phyloP scores from a whole-genome alignment of 2,329 filamentous ascomycete genomes.

The Monosporascus sp. region DNA sequence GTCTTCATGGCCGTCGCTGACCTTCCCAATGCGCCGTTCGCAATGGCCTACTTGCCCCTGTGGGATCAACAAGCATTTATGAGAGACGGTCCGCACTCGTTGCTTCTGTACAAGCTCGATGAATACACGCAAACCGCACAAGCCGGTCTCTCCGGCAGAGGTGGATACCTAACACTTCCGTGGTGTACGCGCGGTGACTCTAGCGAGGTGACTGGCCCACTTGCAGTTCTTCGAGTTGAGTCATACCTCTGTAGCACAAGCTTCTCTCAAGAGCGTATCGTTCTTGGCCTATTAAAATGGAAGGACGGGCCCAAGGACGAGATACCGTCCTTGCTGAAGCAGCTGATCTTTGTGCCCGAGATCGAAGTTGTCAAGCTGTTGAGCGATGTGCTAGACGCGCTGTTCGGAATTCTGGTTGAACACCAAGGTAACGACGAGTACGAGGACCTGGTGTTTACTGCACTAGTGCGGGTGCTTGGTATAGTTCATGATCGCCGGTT shows the following conservation, averaged over 20 bases:
- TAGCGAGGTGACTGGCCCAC: conserved; percentile 71
- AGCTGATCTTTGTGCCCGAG: conserved; percentile 89
- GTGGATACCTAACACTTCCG: conserved; percentile 79
- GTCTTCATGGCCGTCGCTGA: conserved; percentile 87
- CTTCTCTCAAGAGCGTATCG: conserved; percentile 85
- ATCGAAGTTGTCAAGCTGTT: conserved; percentile 96
- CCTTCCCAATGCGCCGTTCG: conserved; percentile 81
- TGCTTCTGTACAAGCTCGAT: conserved; percentile 86
- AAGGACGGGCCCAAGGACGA: conserved; percentile 68
- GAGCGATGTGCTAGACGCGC: conserved; percentile 79
- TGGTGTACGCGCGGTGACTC: conserved; percentile 68
- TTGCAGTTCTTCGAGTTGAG: conserved; percentile 72
- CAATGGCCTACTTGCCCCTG: conserved; percentile 84
- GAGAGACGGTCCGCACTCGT: conserved; percentile 72
- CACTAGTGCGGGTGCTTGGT: conserved; percentile 80
- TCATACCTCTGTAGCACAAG: conserved; percentile 92
- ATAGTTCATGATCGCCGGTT: conserved; percentile 94
- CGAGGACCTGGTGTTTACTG: conserved; percentile 87
- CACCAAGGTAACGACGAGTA: conserved; percentile 88
- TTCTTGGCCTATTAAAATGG: conserved; percentile 84
- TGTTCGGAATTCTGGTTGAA: conserved; percentile 88
- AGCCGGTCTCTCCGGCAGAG: conserved; percentile 61
- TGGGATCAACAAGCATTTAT: conserved; percentile 92
- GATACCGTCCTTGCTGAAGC: conserved; percentile 68
- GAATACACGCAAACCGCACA: conserved; percentile 72